phyloP scores from a whole-genome alignment of 345 rosid species.

The Melastoma malabathricum region DNA sequence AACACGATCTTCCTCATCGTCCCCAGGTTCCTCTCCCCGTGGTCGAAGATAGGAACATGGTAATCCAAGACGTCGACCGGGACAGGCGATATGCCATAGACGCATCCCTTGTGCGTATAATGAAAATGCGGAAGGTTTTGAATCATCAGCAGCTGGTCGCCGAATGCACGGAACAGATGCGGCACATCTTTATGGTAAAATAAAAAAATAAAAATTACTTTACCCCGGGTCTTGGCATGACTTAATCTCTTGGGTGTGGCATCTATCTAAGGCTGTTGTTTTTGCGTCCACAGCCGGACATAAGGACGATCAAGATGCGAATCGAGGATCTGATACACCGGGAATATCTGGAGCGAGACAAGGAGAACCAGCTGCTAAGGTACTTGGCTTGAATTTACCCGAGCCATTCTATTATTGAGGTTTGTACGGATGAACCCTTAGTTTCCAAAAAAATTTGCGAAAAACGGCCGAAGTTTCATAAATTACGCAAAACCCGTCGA shows the following conservation, averaged over 20 bases:
- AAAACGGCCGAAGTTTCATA: no score
- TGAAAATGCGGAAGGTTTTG: constrained; percentile 35
- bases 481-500: no score
- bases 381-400: constrained; percentile 12
- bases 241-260: neutral
- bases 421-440: no score
- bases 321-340: constrained; percentile 26
- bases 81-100: constrained; percentile 27
- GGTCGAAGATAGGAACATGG: constrained; percentile 22
- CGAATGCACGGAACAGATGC: constrained; percentile 28
- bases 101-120: constrained; percentile 33
- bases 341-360: constrained; percentile 29
- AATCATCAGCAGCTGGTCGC: constrained; percentile 25
- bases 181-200: constrained; percentile 22
- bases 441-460: no score
- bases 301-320: constrained; percentile 25
- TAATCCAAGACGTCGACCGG: constrained; percentile 24
- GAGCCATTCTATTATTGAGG: neutral
- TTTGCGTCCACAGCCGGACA: constrained; percentile 25
- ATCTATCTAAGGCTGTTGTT: neutral
- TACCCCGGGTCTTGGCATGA: neutral
- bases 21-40: constrained; percentile 28
- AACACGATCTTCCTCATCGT: neutral
- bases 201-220: neutral
- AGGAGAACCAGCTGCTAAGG: constrained; percentile 15